Evolutionary conservation across 73 alveolate genomes (phyloP), one percentile per base, ranked within the genome.

Genomic region (Paramecium sonneborni): DNA sequence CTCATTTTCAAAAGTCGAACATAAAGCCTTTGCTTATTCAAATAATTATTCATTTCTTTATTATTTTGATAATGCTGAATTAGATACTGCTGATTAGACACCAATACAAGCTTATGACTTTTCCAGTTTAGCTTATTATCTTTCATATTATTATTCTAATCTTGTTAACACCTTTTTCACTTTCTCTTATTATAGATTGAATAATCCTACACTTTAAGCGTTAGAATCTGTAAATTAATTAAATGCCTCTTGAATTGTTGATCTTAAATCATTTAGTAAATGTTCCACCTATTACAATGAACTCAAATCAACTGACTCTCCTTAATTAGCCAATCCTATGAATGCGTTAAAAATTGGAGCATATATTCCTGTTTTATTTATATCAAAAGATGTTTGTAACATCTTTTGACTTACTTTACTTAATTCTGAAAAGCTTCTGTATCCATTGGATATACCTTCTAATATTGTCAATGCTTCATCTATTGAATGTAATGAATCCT

Each of bases 311-410:
- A 79, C 8, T 30, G 55, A 72, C 5, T 44, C 55, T 79, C 72
- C 90, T 24, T 43, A 11, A 6, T 26, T 44, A 9, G 90, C 69
- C 30, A 79, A 79, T 79, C 41, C 7, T n/a, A 35, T 26, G 6
- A 79, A 79, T 24, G 44, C 90, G 18, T 38, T 37, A 44, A 72
- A 38, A 38, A 72, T 38, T 1, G 86, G 86, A 5, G 74, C 90
- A 79, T 79, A 79, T 8, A 18, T 11, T 20, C 43, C 9, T 8
- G 74, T 43, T 23, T 20, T 23, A 0, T 79, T 79, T 15, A 44
- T 79, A 11, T 79, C 74, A 43, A 79, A 41, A 1, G 90, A 38
- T 21, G 30, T 79, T 79, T 79, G 24, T 20, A 79, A n/a, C 74
- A 79, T 43, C 0, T 37, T 7, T n/a, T 46, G 46, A 44, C 76